Base-by-base conservation (phyloP, 176 grass and related monocot species). In the Chrysopogon serrulatus region DNA sequence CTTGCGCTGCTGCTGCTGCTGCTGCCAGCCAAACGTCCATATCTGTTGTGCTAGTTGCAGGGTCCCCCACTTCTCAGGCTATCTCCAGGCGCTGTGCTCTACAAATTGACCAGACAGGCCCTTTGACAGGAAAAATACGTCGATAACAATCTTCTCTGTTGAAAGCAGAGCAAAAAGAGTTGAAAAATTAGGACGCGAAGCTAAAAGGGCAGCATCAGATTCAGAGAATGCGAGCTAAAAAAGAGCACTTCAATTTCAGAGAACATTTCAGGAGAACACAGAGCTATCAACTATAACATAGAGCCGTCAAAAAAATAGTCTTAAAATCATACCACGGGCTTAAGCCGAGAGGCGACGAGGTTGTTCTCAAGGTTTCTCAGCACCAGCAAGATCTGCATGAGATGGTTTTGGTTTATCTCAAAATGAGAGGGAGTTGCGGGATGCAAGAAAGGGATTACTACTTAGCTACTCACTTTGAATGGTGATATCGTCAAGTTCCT, bases 351-450 rank as follows among this genome's bases (percentile, higher is more conserved):
- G 90, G 83, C 0, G 86, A 76, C 42, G n/a, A 97, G 64, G 79
- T 97, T 94, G 27, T 61, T 42, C 53, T 93, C 83, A 21, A 94
- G 76, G 39, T 97, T 97, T 48, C 81, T 85, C 13, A 97, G 89
- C 73, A 97, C 86, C 76, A 74, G 21, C 74, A 97, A 14, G 75
- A 97, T 76, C 95, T 97, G 81, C 54, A 79, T 16, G 11, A 77
- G 13, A 82, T 17, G 2, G 42, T 42, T 17, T 21, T 17, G 17
- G 15, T 21, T 8, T n/a, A n/a, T n/a, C n/a, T n/a, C n/a, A n/a
- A n/a, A n/a, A 66, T 4, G 45, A 65, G 27, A 44, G 14, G 4
- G 41, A 24, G 57, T 0, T 18, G 24, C 10, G 74, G 12, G 9
- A 9, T 13, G 41, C 1, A 21, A 28, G 51, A 49, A 39, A 13